Conservation (phyloP, 768 basidiomycete genomes). For the Rhizopogon rudus region DNA sequence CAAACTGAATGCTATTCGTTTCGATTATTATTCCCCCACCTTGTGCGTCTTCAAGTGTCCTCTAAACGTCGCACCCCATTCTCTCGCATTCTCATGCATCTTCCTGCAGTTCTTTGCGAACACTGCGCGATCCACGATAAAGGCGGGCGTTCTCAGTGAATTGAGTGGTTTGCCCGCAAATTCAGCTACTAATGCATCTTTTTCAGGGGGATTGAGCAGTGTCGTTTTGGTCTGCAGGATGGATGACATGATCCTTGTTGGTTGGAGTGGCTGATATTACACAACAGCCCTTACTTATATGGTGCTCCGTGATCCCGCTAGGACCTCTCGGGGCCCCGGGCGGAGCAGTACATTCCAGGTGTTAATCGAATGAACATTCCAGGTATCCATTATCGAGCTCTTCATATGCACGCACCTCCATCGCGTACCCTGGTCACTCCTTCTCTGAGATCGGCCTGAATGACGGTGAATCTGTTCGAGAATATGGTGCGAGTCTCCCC, state of each 20-base stretch:
- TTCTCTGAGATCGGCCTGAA: too few species aligned
- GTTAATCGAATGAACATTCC: too few species aligned
- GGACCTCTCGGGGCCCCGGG: too few species aligned
- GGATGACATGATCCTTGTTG: conserved; percentile 11
- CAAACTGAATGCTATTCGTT: neutral
- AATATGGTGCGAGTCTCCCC: too few species aligned
- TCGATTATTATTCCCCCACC: conserved; percentile 28
- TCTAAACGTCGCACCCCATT: conserved; percentile 68
- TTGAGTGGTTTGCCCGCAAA: conserved; percentile 55
- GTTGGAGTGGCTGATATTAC: neutral
- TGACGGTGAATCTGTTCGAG: too few species aligned
- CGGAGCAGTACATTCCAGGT: too few species aligned
- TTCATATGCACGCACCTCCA: too few species aligned
- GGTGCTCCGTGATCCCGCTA: conserved; percentile 8
- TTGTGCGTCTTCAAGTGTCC: conserved; percentile 86
- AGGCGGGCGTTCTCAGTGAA: conserved; percentile 67
- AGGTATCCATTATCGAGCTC: too few species aligned
- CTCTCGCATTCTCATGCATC: conserved; percentile 62
- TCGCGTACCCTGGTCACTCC: too few species aligned
- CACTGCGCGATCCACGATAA: conserved; percentile 67
- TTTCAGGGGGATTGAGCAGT: conserved; percentile 36
- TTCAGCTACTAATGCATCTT: conserved; percentile 43
- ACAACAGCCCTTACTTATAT: conserved; percentile 5
- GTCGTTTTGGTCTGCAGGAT: conserved; percentile 43
- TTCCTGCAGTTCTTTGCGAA: conserved; percentile 69